phyloP scores from a whole-genome alignment of 2,329 filamentous ascomycete genomes.

The Hyphodiscus sp. region DNA sequence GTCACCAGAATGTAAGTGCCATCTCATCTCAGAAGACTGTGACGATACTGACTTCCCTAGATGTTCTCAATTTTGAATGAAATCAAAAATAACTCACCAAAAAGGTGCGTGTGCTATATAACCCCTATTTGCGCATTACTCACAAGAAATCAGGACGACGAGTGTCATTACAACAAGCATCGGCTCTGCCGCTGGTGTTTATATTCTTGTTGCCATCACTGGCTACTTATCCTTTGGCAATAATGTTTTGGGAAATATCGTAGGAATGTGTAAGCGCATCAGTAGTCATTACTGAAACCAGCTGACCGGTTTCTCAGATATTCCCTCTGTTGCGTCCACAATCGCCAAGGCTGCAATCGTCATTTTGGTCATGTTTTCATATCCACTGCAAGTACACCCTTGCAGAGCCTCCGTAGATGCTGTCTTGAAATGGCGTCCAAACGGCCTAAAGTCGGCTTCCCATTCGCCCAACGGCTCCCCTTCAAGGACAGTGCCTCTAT shows the following conservation, averaged over 20 bases:
- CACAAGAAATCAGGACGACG: slow-evolving; percentile 51
- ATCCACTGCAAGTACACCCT: slow-evolving; percentile 91
- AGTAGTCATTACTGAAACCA: not conserved
- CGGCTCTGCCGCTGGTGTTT: slow-evolving; percentile 79
- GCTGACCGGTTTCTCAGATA: slow-evolving; percentile 38
- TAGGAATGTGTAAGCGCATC: slow-evolving; percentile 72
- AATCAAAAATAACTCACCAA: slow-evolving; percentile 75
- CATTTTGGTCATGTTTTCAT: slow-evolving; percentile 90
- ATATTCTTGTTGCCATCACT: slow-evolving; percentile 87
- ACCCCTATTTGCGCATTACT: slow-evolving; percentile 1
- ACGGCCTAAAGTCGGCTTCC: slow-evolving; percentile 30
- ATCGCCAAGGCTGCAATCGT: slow-evolving; percentile 95
- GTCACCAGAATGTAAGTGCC: slow-evolving; percentile 80
- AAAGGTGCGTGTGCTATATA: slow-evolving; percentile 29
- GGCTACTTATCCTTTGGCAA: slow-evolving; percentile 95
- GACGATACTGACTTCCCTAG: slow-evolving; percentile 40
- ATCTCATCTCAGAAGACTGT: not conserved
- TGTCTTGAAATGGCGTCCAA: slow-evolving; percentile 85
- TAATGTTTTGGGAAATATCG: slow-evolving; percentile 83
- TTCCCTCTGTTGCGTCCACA: slow-evolving; percentile 73
- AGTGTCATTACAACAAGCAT: slow-evolving; percentile 78
- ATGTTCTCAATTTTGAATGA: slow-evolving; percentile 99
- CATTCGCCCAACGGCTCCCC: slow-evolving; percentile 30
- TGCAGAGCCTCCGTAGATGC: slow-evolving; percentile 94
- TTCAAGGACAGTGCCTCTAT: slow-evolving; percentile 35